Evolutionary conservation across 352 stramenopile genomes (phyloP).

Genomic region (Pythium brachiatum): DNA sequence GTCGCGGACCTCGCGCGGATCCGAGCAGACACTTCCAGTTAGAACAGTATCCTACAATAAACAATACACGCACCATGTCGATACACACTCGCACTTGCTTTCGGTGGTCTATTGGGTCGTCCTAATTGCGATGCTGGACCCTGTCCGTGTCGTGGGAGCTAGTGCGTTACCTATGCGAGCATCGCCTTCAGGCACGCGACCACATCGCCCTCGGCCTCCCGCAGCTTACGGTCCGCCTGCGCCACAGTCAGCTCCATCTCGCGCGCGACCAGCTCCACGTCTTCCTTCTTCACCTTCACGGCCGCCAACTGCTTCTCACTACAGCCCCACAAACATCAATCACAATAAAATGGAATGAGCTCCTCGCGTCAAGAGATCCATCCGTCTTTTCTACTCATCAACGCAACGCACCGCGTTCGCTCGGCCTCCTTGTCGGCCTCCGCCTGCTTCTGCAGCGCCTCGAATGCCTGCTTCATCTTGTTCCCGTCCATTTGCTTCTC

Average conservation of each 20-base stretch:
- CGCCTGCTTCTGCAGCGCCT: slow-evolving; percentile 72
- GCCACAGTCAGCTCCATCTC: slow-evolving; percentile 80
- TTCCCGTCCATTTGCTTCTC: slow-evolving; percentile 88
- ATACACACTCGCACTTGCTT: not conserved
- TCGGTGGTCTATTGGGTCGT: not conserved
- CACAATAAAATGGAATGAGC: not conserved
- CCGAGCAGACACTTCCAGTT: slow-evolving; percentile 17
- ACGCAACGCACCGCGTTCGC: slow-evolving; percentile 39
- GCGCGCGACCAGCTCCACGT: slow-evolving; percentile 69
- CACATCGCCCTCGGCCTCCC: slow-evolving; percentile 72
- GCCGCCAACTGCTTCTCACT: slow-evolving; percentile 78
- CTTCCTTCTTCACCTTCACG: slow-evolving; percentile 80
- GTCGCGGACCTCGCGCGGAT: slow-evolving; percentile 8
- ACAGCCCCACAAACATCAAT: not conserved
- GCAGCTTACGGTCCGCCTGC: slow-evolving; percentile 79
- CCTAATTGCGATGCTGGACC: slow-evolving; percentile 2
- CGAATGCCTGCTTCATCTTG: slow-evolving; percentile 78
- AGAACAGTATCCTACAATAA: not conserved
- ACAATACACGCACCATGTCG: slow-evolving; percentile 15
- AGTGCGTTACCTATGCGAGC: slow-evolving; percentile 33
- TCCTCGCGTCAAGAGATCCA: not conserved
- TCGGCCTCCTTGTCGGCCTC: slow-evolving; percentile 83
- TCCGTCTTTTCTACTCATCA: not conserved
- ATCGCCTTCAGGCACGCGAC: slow-evolving; percentile 64
- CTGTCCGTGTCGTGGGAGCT: not conserved